Conservation (phyloP, 306 rosid genomes). For the Sicyos baderoa region DNA sequence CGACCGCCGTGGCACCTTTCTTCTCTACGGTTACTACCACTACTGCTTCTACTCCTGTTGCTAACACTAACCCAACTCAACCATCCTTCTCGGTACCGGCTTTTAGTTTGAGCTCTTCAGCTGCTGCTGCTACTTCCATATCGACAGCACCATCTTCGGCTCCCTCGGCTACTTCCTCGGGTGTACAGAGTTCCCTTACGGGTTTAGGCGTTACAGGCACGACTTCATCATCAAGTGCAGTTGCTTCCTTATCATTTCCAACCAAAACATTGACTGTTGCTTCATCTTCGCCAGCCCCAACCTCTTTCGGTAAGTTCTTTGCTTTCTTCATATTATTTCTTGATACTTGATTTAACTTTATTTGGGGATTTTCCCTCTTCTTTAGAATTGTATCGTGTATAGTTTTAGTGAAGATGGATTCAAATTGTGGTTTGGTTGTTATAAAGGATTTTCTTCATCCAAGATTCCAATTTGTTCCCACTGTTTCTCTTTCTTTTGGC, state of each 20-base stretch:
- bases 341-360: not conserved
- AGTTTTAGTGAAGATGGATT: not conserved
- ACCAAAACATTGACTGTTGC: conserved; percentile 30
- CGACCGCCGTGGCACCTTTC: conserved; percentile 39
- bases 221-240: conserved; percentile 44
- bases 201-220: conserved; percentile 27
- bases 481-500: not conserved
- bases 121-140: conserved; percentile 15
- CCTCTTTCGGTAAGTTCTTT: conserved; percentile 44
- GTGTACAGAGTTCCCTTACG: conserved; percentile 33
- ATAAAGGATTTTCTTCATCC: not conserved
- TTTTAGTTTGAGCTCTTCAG: conserved; percentile 32
- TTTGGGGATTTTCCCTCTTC: not conserved
- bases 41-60: conserved; percentile 36
- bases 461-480: not conserved
- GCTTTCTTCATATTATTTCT: not conserved
- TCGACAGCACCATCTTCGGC: conserved; percentile 20
- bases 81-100: conserved; percentile 39
- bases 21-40: conserved; percentile 53
- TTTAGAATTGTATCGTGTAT: not conserved
- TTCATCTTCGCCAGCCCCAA: conserved; percentile 39
- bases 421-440: too few species aligned
- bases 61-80: conserved; percentile 25
- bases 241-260: conserved; percentile 35
- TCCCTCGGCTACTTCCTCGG: conserved; percentile 29